These are phyloP conservation scores for Botrytis deweyae DNA, from an alignment of 2,329 filamentous ascomycete species.

Conservation along the genomic window DNA sequence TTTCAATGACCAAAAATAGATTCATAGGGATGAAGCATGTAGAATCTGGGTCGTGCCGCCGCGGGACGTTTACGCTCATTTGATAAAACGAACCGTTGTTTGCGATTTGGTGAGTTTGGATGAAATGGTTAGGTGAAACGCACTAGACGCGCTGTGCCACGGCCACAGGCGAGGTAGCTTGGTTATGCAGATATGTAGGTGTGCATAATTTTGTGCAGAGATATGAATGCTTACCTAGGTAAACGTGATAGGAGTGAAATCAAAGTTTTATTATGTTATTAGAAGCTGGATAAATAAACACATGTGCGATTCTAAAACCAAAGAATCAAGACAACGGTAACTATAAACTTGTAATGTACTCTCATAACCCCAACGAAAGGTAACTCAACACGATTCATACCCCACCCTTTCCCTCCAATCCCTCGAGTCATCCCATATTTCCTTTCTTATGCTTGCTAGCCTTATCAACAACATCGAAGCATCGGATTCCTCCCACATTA, in stretches of 20 bases:
- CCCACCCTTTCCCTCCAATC: not conserved
- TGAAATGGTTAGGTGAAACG: slow-evolving; percentile 3
- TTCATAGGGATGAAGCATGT: not conserved
- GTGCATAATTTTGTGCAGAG: not conserved
- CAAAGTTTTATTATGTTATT: not conserved
- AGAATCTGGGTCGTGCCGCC: slow-evolving; percentile 3
- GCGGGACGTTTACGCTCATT: not conserved
- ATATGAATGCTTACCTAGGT: not conserved
- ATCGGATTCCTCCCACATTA: not conserved
- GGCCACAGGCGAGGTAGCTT: not conserved
- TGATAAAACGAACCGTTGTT: not conserved
- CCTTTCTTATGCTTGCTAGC: not conserved
- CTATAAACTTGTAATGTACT: not conserved
- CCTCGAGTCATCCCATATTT: not conserved
- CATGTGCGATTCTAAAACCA: not conserved
- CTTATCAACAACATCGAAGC: not conserved
- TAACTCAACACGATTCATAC: not conserved
- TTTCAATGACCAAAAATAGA: not conserved
- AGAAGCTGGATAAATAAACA: not conserved
- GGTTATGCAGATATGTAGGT: not conserved
- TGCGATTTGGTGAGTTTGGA: not conserved
- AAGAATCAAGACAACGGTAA: not conserved
- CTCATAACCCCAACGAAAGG: not conserved
- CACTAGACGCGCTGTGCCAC: slow-evolving; percentile 13
- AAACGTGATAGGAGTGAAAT: not conserved